Evolutionary conservation across 2,329 filamentous ascomycete species (phyloP).

Genomic region (Pestalotiopsis sp.): DNA sequence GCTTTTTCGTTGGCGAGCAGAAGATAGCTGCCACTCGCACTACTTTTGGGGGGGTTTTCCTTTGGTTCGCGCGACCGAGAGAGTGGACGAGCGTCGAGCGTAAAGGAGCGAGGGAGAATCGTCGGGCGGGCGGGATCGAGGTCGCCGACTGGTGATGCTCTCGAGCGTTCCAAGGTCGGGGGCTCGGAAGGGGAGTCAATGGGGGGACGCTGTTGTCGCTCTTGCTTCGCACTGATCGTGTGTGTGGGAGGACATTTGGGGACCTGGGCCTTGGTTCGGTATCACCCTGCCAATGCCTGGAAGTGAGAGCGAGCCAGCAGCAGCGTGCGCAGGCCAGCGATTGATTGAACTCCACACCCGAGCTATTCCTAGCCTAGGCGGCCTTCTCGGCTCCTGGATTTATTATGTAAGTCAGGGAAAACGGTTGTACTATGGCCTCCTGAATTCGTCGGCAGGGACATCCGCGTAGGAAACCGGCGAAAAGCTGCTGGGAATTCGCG

Average conservation of each 20-base stretch:
- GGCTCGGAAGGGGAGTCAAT: background rate
- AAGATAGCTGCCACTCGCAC: background rate
- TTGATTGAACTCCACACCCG: slow-evolving; percentile 12
- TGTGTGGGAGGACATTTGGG: slow-evolving; percentile 15
- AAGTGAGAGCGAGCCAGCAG: slow-evolving; percentile 3
- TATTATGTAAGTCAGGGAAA: slow-evolving; percentile 9
- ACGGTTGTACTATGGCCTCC: background rate
- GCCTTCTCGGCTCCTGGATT: slow-evolving; percentile 5
- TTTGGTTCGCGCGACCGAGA: background rate
- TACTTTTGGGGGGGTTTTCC: background rate
- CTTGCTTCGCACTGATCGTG: slow-evolving; percentile 8
- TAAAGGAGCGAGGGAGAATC: background rate
- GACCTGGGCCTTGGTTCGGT: background rate
- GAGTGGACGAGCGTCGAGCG: background rate
- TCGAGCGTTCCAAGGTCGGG: background rate
- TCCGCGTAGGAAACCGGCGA: background rate
- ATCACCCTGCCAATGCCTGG: slow-evolving; percentile 10
- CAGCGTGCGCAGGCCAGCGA: background rate
- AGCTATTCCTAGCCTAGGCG: slow-evolving; percentile 15
- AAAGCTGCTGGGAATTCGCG: background rate
- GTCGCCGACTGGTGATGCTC: background rate
- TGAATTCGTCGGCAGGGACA: background rate
- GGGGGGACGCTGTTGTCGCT: slow-evolving; percentile 7
- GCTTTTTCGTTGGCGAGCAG: background rate
- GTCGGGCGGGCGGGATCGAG: background rate